These are phyloP conservation scores for Candida arabinofermentans DNA, from an alignment of 805 yeast genomes.

Conservation along the genomic window DNA sequence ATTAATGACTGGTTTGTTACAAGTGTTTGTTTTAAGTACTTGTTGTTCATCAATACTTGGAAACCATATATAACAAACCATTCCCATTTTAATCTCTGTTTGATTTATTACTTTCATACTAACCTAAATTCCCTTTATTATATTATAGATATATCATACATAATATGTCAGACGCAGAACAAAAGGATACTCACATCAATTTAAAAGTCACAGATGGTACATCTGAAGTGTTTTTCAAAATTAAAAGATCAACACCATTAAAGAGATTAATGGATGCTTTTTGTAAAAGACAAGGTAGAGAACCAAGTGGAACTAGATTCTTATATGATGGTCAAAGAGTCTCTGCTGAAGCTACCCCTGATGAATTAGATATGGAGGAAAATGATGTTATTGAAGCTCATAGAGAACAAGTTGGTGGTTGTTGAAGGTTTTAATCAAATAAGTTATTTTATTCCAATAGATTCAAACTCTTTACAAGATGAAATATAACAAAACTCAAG, in stretches of 20 bases:
- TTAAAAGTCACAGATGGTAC: constrained; percentile 91
- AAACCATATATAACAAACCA: constrained; percentile 29
- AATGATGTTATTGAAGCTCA: constrained; percentile 97
- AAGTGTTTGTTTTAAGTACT: no score
- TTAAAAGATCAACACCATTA: constrained; percentile 87
- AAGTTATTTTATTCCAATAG: not conserved
- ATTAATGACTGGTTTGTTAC: no score
- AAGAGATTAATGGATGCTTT: constrained; percentile 96
- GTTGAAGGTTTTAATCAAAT: constrained; percentile 2
- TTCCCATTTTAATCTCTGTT: no score
- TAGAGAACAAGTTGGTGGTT: constrained; percentile 85
- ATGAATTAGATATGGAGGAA: constrained; percentile 87
- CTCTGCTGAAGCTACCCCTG: constrained; percentile 86
- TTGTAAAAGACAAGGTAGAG: constrained; percentile 96
- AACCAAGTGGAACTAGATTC: constrained; percentile 76
- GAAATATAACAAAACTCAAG: no score
- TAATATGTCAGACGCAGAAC: constrained; percentile 33
- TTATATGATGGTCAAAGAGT: constrained; percentile 92
- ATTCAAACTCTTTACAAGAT: no score
- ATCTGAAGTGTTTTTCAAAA: constrained; percentile 93
- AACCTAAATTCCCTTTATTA: no score
- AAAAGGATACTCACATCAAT: constrained; percentile 68
- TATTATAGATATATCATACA: no score
- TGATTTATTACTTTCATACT: no score
- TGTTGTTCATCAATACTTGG: no score